phyloP scores from a whole-genome alignment of 2,329 filamentous ascomycete species.

The Cercospora sp. region DNA sequence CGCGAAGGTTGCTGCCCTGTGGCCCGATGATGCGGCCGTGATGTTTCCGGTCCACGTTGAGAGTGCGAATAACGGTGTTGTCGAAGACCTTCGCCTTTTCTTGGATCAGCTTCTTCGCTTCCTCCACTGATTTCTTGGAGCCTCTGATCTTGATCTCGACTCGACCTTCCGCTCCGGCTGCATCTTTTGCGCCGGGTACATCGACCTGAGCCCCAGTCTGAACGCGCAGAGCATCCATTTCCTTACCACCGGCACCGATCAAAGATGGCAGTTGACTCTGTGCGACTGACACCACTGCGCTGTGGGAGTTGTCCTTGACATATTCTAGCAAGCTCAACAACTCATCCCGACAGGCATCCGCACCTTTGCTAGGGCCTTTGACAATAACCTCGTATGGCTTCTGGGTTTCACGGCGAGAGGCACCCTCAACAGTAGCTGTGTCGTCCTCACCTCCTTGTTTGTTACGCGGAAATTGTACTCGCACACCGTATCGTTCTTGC shows the following conservation, averaged over 20 bases:
- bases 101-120: conserved; percentile 86
- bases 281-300: conserved; percentile 77
- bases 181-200: conserved; percentile 77
- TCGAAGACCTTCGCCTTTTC: conserved; percentile 86
- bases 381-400: conserved; percentile 85
- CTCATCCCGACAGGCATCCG: conserved; percentile 88
- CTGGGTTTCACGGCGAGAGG: conserved; percentile 67
- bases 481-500: conserved; percentile 88
- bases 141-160: conserved; percentile 92
- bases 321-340: conserved; percentile 86
- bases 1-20: conserved; percentile 79
- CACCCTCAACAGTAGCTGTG: conserved; percentile 65
- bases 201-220: conserved; percentile 86
- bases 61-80: conserved; percentile 77
- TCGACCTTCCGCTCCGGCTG: conserved; percentile 61
- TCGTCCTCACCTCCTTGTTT: conserved; percentile 60
- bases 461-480: conserved; percentile 89
- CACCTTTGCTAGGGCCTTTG: conserved; percentile 87
- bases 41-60: conserved; percentile 93
- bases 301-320: conserved; percentile 81
- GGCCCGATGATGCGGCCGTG: conserved; percentile 87
- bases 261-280: conserved; percentile 91
- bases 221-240: conserved; percentile 85
- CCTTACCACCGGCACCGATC: conserved; percentile 85
- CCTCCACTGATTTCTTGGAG: conserved; percentile 84